Evolutionary conservation across 805 yeast genomes (phyloP), one percentile per base, ranked within the genome.

Genomic region (Candida xyloterini): DNA sequence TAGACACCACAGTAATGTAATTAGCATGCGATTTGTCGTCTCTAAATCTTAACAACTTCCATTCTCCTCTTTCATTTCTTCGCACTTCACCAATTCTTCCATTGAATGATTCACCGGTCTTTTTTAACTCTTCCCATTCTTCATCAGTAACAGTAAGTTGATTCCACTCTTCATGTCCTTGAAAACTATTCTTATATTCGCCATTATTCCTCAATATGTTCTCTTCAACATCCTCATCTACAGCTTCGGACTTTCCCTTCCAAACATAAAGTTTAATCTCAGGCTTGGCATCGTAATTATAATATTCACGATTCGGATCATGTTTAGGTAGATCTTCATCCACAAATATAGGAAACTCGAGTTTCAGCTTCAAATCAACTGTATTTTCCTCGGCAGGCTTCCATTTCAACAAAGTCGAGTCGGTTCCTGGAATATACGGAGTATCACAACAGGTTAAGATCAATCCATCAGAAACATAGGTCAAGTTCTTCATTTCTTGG

Each of bases 341-440:
- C 32, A 73, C 73, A 51, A 51, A 79, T 7, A 62, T 51, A 13
- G 79, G 77, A 52, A 86, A 85, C 25, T 73, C 72, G 43, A 88
- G 61, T 24, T 71, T 70, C 44, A 93, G 62, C 57, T 81, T 81
- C 63, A 87, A 93, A 63, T 93, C 99, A 30, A 95, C 78, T 0
- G 97, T 84, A 53, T 93, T 95, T 61, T 91, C 99, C 47, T 86
- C 86, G 10, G 95, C 87, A 2, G 99, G 98, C 57, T 93, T 93
- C 99, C 99, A 93, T 63, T 95, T 93, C 40, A 93, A 66, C 35
- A 93, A 68, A 6, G 88, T 78, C 0, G 78, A 73, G 60, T 93
- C 98, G 1, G 98, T 91, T 10, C 98, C 98, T 47, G 81, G 78
- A 3, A 78, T 70, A 63, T 93, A 93, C 0, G 96, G 95, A 1